Evolutionary conservation across 805 yeast genomes (phyloP).

Genomic region (Candida glaebosa): DNA sequence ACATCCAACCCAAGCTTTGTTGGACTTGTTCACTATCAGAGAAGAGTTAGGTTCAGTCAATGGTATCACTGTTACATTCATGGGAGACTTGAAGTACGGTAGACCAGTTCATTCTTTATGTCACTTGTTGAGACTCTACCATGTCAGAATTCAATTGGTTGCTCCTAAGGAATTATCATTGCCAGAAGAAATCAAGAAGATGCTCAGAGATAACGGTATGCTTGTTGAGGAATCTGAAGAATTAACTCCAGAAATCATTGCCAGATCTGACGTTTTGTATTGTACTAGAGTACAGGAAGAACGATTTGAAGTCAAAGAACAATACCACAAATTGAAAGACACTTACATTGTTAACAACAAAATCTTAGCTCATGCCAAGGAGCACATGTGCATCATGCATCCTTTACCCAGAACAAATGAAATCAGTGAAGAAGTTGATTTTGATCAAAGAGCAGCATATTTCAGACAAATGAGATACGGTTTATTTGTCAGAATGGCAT

Average conservation of each 20-base stretch:
- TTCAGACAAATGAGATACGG: slow-evolving; percentile 99
- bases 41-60: slow-evolving; percentile 98
- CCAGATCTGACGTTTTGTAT: slow-evolving; percentile 90
- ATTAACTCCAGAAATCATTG: slow-evolving; percentile 80
- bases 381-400: slow-evolving; percentile 98
- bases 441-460: slow-evolving; percentile 98
- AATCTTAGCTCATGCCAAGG: slow-evolving; percentile 87
- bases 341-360: slow-evolving; percentile 89
- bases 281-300: slow-evolving; percentile 98
- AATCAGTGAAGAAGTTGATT: slow-evolving; percentile 97
- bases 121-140: slow-evolving; percentile 84
- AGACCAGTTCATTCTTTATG: slow-evolving; percentile 98
- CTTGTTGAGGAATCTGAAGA: slow-evolving; percentile 68
- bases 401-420: slow-evolving; percentile 97
- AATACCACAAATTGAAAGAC: slow-evolving; percentile 87
- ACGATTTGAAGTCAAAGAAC: slow-evolving; percentile 72
- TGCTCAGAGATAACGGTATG: slow-evolving; percentile 65
- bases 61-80: slow-evolving; percentile 95
- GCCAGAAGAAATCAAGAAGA: slow-evolving; percentile 70
- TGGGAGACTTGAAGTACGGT: slow-evolving; percentile 98
- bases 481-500: slow-evolving; percentile 96
- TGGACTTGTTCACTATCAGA: slow-evolving; percentile 96
- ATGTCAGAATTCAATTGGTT: slow-evolving; percentile 88
- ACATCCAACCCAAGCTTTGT: slow-evolving; percentile 98
- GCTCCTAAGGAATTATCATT: slow-evolving; percentile 84